phyloP scores from a whole-genome alignment of 1,284 basidiomycete genomes.

The Irpex lacteus region DNA sequence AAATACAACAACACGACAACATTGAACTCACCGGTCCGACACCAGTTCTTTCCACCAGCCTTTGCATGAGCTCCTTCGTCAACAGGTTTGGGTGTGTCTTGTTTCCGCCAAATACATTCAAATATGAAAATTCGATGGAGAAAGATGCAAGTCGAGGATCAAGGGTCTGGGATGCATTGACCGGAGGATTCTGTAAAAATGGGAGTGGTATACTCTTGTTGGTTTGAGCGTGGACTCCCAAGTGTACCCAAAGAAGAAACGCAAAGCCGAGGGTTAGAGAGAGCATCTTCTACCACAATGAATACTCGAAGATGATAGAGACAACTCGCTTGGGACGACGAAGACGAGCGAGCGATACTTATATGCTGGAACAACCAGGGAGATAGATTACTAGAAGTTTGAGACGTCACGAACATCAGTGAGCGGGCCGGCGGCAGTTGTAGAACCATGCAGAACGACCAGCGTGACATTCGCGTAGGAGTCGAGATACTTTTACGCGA shows the following conservation, averaged over 20 bases:
- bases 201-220: not conserved
- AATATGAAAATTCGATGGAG: constrained; percentile 33
- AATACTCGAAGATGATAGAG: too few species aligned
- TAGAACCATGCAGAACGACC: not conserved
- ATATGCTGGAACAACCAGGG: not conserved
- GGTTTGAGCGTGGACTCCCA: not conserved
- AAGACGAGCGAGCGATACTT: not conserved
- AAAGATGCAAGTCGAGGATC: constrained; percentile 31
- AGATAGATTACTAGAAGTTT: not conserved
- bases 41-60: constrained; percentile 33
- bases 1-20: not conserved
- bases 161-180: constrained; percentile 28
- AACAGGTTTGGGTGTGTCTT: constrained; percentile 29
- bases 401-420: not conserved
- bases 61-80: constrained; percentile 28
- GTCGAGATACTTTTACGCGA: not conserved
- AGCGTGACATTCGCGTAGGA: not conserved
- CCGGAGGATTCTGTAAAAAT: constrained; percentile 7
- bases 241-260: not conserved
- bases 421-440: not conserved
- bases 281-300: not conserved
- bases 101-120: constrained; percentile 33
- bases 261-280: not conserved
- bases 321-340: not conserved
- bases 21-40: constrained; percentile 21